These are phyloP conservation scores for Phytophthora gonapodyides DNA, from an alignment of 352 stramenopile genomes.

Conservation along the genomic window DNA sequence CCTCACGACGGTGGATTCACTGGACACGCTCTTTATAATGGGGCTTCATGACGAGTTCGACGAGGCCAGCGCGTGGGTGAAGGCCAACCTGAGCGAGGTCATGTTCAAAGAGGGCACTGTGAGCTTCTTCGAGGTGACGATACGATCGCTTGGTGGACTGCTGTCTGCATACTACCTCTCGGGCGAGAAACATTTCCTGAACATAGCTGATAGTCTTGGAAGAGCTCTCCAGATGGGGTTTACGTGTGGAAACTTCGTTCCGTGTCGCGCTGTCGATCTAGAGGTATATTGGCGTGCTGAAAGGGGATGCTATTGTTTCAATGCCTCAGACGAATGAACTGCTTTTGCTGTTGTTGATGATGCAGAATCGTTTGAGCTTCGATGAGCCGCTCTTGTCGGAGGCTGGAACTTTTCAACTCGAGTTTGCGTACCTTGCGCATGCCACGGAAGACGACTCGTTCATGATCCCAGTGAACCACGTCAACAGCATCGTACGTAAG, in stretches of 20 bases:
- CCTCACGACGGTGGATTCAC: slow-evolving; percentile 61
- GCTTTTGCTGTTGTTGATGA: slow-evolving; percentile 7
- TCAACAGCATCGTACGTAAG: slow-evolving; percentile 48
- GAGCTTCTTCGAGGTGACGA: slow-evolving; percentile 69
- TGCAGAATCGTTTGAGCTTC: slow-evolving; percentile 18
- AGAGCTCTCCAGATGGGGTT: slow-evolving; percentile 42
- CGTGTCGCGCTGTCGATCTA: slow-evolving; percentile 48
- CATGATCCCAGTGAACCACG: slow-evolving; percentile 35
- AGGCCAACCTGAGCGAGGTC: slow-evolving; percentile 38
- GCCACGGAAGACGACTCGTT: slow-evolving; percentile 45
- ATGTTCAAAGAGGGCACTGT: slow-evolving; percentile 46
- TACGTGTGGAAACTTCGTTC: slow-evolving; percentile 37
- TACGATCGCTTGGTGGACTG: slow-evolving; percentile 59
- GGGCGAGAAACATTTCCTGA: slow-evolving; percentile 50
- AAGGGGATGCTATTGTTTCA: not conserved
- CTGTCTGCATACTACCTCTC: slow-evolving; percentile 62
- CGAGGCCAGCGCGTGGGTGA: slow-evolving; percentile 58
- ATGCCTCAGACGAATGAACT: not conserved
- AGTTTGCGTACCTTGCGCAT: slow-evolving; percentile 60
- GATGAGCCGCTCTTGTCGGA: slow-evolving; percentile 47
- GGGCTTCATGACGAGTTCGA: slow-evolving; percentile 67
- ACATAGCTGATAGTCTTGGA: slow-evolving; percentile 44
- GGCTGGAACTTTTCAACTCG: slow-evolving; percentile 62
- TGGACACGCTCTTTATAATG: slow-evolving; percentile 75
- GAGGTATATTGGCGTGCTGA: slow-evolving; percentile 23